Evolutionary conservation across 2,329 filamentous ascomycete genomes (phyloP), one percentile per base, ranked within the genome.

Genomic region (Aspergillus sp.): DNA sequence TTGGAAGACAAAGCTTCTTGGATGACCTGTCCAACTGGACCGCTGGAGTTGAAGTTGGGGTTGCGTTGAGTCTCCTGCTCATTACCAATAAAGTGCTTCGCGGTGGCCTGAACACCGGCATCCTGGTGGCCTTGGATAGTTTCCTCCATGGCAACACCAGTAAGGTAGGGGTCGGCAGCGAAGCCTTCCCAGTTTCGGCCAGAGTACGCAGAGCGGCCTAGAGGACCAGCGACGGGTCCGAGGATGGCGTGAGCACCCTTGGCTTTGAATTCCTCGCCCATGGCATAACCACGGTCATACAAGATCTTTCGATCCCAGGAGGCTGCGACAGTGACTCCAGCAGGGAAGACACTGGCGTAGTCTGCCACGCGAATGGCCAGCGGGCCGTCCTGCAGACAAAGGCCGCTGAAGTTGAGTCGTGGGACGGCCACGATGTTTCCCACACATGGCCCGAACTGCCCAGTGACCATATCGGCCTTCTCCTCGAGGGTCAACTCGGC

Each of bases 281-380:
- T 82, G 45, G 79, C 79, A 9, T 76, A 70, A 0, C 77, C 85
- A 40, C 84, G 73, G 47, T 79, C 70, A 53, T 84, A 82, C 0
- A 84, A 81, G 58, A 87, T 64, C 4, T 81, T 77, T 50, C 72
- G 75, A 58, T 87, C 83, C 85, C 85, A 87, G 7, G 72, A 73
- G 2, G 88, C 87, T 19, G 87, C 89, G 1, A 81, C 82, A 0
- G 87, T 90, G 61, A 92, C 88, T 37, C 89, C 89, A 14, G 88
- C 84, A 1, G 89, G 88, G 64, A 93, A 93, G 0, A 85, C 88
- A 1, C 88, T 90, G 45, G 87, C 83, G 61, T 89, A 85, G 62
- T 90, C 87, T 3, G 86, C 85, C 15, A 83, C 82, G 6, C 88
- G 83, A 19, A 93, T 79, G 21, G 89, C 88, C 48, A 68, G 53